Evolutionary conservation across 345 rosid genomes (phyloP), one percentile per base, ranked within the genome.

Genomic region (Luvunga scandens): DNA sequence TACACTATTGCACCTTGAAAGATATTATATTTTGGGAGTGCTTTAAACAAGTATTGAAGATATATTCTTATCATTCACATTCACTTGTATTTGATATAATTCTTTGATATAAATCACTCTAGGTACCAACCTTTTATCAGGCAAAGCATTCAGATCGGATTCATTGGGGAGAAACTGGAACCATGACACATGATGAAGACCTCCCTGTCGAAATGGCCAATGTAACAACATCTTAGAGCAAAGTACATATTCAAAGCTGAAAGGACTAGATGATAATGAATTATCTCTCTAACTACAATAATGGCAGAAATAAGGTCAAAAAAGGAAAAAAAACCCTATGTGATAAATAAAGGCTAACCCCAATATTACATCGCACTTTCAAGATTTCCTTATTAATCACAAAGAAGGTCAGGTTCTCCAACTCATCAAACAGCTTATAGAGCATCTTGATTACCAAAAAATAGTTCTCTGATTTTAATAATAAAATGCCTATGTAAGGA

Each of bases 91-190:
- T 82, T 78, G 60, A 75, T 39, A 75, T 18, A 42, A 68, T 64
- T 57, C 50, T 24, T 65, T 21, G 48, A 71, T 31, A 31, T 16
- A 60, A 55, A 30, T 25, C 57, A 25, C 18, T 24, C 13, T 42
- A 66, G 56, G 60, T 75, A 50, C 85, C 66, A 75, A 94, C 99
- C 99, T 92, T 87, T 85, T 86, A 77, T 92, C 98, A 10, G 89
- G 82, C 18, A 90, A 76, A 79, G 90, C 84, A 69, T 82, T 92
- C 70, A 96, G 81, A 83, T 92, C 97, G 75, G 97, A 80, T 82
- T 96, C 99, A 75, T 84, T 84, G 5, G 98, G 99, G 75, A 91
- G 94, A 83, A 92, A 92, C 88, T 96, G 99, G 86, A 96, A 96
- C 99, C 99, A 96, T 22, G 99, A 92, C 50, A 94, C 81, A 28